Evolutionary conservation across 352 stramenopile genomes (phyloP).

Genomic region (Hyaloperonospora arabidopsidis): DNA sequence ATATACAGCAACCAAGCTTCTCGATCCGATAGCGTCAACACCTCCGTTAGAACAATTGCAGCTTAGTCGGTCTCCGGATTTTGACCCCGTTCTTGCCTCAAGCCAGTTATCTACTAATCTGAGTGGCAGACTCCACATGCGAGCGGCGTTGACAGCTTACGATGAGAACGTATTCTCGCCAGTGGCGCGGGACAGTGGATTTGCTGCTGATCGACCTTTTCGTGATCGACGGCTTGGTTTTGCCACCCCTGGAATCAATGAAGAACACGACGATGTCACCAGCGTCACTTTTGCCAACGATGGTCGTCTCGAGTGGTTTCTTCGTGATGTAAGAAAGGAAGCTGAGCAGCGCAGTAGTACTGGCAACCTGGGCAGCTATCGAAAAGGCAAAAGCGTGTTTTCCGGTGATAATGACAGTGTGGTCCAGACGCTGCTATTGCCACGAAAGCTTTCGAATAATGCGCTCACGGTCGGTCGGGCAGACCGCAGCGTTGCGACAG

Average conservation of each 20-base stretch:
- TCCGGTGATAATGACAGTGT: constrained; percentile 28
- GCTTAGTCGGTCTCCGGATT: constrained; percentile 46
- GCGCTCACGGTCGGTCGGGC: not conserved
- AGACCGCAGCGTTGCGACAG: constrained; percentile 14
- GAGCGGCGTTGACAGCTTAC: constrained; percentile 51
- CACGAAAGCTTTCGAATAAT: constrained; percentile 19
- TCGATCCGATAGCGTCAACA: constrained; percentile 12
- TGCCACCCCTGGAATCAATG: constrained; percentile 16
- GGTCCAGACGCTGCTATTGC: constrained; percentile 34
- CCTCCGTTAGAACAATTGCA: constrained; percentile 29
- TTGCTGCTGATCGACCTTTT: constrained; percentile 1
- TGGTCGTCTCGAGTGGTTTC: constrained; percentile 26
- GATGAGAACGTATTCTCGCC: constrained; percentile 54
- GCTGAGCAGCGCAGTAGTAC: constrained; percentile 22
- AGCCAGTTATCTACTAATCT: constrained; percentile 24
- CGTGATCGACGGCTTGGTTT: constrained; percentile 18
- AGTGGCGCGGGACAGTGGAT: constrained; percentile 4
- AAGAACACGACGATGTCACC: constrained; percentile 16
- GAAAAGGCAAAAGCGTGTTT: constrained; percentile 15
- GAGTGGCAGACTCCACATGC: constrained; percentile 29
- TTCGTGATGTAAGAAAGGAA: constrained; percentile 22
- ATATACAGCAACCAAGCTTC: constrained; percentile 21
- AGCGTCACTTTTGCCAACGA: constrained; percentile 28
- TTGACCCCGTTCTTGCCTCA: constrained; percentile 22
- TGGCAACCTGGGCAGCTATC: constrained; percentile 13